These are phyloP conservation scores for Tillandsia fasciculata DNA, from an alignment of 176 grass and related monocot genomes.

Conservation along the genomic window DNA sequence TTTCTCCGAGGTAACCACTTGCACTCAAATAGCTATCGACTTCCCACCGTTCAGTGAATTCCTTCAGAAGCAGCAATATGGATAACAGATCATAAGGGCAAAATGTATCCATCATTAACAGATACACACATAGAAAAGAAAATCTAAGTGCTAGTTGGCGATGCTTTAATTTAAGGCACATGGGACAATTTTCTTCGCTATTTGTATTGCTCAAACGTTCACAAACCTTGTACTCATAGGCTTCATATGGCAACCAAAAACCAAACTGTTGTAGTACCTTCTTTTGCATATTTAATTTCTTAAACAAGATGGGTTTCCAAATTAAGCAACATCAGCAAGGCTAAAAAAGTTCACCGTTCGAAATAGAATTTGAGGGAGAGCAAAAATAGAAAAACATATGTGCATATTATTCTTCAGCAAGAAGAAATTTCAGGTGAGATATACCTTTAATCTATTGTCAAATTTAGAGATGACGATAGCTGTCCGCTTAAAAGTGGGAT, in stretches of 20 bases:
- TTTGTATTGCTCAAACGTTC: too few species aligned
- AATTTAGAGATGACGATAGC: conserved; percentile 93
- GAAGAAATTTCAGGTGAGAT: not conserved
- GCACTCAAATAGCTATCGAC: conserved; percentile 83
- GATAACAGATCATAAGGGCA: conserved; percentile 15
- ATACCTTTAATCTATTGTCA: conserved; percentile 94
- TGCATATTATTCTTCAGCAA: not conserved
- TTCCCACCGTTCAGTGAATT: conserved; percentile 94
- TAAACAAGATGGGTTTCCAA: too few species aligned
- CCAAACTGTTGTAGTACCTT: too few species aligned
- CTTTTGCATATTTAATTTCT: too few species aligned
- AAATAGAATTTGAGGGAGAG: too few species aligned
- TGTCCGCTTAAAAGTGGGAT: conserved; percentile 82
- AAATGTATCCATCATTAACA: not conserved
- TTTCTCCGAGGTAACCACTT: conserved; percentile 91
- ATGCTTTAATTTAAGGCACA: too few species aligned
- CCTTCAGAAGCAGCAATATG: conserved; percentile 32
- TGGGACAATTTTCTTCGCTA: too few species aligned
- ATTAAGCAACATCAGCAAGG: too few species aligned
- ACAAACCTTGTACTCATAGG: too few species aligned
- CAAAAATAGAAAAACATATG: not conserved
- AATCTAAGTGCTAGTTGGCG: not conserved
- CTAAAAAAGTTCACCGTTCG: too few species aligned
- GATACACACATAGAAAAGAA: not conserved
- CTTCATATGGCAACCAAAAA: too few species aligned